Evolutionary conservation across 2,329 filamentous ascomycete genomes (phyloP), one percentile per base, ranked within the genome.

Genomic region (Cercospora sp.): DNA sequence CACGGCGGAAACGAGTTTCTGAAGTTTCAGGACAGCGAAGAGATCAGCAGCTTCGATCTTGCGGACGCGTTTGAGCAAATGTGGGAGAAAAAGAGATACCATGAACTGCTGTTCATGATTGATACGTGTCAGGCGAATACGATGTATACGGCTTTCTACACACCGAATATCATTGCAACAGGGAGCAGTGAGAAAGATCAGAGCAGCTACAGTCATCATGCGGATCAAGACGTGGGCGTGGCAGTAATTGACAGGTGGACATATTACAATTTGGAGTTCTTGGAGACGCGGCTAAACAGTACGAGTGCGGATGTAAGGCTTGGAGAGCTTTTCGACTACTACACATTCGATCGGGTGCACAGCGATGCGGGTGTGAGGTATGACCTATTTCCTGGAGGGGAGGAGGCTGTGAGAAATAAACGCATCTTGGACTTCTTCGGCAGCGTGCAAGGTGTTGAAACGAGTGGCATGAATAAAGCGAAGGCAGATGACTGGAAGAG

Each of bases 11-110:
- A 98, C 78, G 94, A 97, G 81, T 99, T 99, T 75, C 82, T 99
- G 68, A 99, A 99, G 80, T 99, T 99, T 77, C 95, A 99, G 80
- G 95, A 99, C 75, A 92, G 93, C 6, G 95, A 99, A 80, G 95
- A 99, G 81, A 98, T 99, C 73, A 94, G 93, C 65, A 93, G 93
- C 0, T 97, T 96, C 79, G 95, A 99, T 81, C 84, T 99, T 66
- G 95, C 96, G 5, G 93, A 99, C 80, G 95, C 95, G 0, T 98
- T 99, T 79, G 93, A 96, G 81, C 94, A 99, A 84, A 99, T 99
- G 95, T 97, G 94, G 92, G 95, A 99, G 86, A 99, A 99, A 88
- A 96, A 96, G 84, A 90, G 95, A 84, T 99, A 98, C 81, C 92
- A 98, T 79, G 95, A 99, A 81, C 89, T 99, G 74, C 88, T 99